Conservation (phyloP, 108 stramenopile genomes). For the Skeletonema costatum region DNA sequence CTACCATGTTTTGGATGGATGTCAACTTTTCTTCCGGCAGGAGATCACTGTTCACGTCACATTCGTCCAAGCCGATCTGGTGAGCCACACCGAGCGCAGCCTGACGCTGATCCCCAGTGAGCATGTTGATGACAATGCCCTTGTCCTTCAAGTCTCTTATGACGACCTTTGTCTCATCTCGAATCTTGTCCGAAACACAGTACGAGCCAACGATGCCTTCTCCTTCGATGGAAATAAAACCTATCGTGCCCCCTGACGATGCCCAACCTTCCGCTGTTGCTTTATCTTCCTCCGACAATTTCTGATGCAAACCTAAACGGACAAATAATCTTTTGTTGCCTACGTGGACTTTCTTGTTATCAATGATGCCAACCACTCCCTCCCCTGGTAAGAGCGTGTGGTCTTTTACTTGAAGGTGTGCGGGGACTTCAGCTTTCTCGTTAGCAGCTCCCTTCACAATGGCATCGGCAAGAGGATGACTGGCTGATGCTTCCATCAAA, state of each 20-base stretch:
- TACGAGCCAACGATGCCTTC: conserved; percentile 68
- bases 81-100: conserved; percentile 85
- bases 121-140: conserved; percentile 85
- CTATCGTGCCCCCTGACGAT: conserved; percentile 57
- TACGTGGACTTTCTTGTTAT: conserved; percentile 58
- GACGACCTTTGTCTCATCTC: conserved; percentile 58
- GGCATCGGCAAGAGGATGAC: conserved; percentile 73
- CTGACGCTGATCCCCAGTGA: conserved; percentile 89
- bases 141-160: conserved; percentile 58
- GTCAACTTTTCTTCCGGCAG: conserved; percentile 74
- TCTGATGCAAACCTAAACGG: conserved; percentile 51
- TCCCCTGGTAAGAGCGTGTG: conserved; percentile 68
- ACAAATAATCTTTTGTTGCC: conserved; percentile 72
- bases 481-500: conserved; percentile 67
- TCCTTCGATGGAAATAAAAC: conserved; percentile 74
- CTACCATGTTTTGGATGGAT: conserved; percentile 41
- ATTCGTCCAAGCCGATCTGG: conserved; percentile 55
- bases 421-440: conserved; percentile 53
- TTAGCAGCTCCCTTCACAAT: conserved; percentile 65
- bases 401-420: conserved; percentile 31
- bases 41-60: conserved; percentile 57
- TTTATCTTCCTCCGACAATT: conserved; percentile 14
- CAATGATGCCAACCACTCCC: conserved; percentile 61
- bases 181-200: conserved; percentile 70
- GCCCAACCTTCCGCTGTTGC: conserved; percentile 55